Base-by-base conservation (phyloP, 768 basidiomycete genomes). In the Mycena olivaceomarginata region DNA sequence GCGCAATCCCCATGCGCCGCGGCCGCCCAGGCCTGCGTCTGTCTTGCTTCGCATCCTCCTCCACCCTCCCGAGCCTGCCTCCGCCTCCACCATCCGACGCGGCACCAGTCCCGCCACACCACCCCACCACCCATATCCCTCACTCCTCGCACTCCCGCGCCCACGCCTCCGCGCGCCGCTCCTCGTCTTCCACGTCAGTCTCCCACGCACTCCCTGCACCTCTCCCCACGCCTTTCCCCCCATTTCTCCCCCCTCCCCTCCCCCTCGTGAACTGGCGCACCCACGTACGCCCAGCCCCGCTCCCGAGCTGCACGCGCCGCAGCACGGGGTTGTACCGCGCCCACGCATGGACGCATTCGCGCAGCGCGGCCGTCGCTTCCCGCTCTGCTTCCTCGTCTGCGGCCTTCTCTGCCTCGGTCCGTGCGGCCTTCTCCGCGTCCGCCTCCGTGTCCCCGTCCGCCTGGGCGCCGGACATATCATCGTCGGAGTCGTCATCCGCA, bases 301-400 rank as follows among this genome's bases (percentile, higher is more conserved):
- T 0, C 60, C 74, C 74, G 20, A 75, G 53, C 68, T 66, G 74
- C 62, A 70, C 74, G 16, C 67, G 67, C 74, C 5, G 18, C 46
- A 75, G 31, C 67, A 37, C 40, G 16, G 74, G 67, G 41, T 75
- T 75, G 20, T 75, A 75, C 74, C 68, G 45, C 40, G 74, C 25
- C 74, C 74, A 75, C 40, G 68, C 74, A 20, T 69, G 60, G 40
- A 75, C 62, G 37, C 41, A 69, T 41, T 75, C 74, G n/a, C 62
- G 25, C 74, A 64, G 40, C 22, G 40, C 20, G n/a, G n/a, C 57
- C 48, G 60, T 43, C 74, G 3, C 6, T 20, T 69, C 74, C 60
- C 20, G 40, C 46, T 63, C 43, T 5, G 40, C 45, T 15, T 37
- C 48, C 40, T 43, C 31, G 31, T 31, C 31, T 31, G 31, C 31